phyloP scores from a whole-genome alignment of 75 land plant genomes.

The Isoetes taiwanensis region DNA sequence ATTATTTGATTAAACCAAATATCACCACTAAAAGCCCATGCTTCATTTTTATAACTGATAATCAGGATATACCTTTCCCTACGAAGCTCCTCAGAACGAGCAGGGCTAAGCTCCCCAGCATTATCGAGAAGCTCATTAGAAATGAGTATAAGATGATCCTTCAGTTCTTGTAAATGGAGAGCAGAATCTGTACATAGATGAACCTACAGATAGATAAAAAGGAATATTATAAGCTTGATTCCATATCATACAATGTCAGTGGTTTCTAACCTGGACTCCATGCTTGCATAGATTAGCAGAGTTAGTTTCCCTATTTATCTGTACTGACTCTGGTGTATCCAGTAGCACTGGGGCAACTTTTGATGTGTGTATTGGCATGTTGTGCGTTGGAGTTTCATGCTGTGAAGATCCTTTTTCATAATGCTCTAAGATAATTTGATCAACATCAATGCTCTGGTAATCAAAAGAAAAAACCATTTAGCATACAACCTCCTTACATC shows the following conservation, averaged over 20 bases:
- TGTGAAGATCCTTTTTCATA: constrained; percentile 52
- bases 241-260: background rate
- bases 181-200: constrained; percentile 49
- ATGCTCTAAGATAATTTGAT: constrained; percentile 81
- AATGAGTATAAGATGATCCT: constrained; percentile 56
- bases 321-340: background rate
- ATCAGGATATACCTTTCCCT: constrained; percentile 67
- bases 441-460: constrained; percentile 76
- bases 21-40: too few species aligned
- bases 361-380: background rate
- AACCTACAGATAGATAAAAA: constrained; percentile 29
- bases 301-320: background rate
- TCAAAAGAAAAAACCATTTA: background rate
- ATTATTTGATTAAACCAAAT: too few species aligned
- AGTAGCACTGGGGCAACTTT: background rate
- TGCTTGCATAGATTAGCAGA: constrained; percentile 36
- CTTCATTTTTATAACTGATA: too few species aligned
- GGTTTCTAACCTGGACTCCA: constrained; percentile 44
- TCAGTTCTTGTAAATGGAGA: constrained; percentile 76
- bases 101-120: constrained; percentile 39
- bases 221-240: background rate
- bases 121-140: constrained; percentile 89
- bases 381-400: constrained; percentile 21
- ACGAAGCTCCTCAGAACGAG: constrained; percentile 48
- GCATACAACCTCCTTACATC: background rate